phyloP scores from a whole-genome alignment of 768 basidiomycete genomes.

The Auricularia sp. region DNA sequence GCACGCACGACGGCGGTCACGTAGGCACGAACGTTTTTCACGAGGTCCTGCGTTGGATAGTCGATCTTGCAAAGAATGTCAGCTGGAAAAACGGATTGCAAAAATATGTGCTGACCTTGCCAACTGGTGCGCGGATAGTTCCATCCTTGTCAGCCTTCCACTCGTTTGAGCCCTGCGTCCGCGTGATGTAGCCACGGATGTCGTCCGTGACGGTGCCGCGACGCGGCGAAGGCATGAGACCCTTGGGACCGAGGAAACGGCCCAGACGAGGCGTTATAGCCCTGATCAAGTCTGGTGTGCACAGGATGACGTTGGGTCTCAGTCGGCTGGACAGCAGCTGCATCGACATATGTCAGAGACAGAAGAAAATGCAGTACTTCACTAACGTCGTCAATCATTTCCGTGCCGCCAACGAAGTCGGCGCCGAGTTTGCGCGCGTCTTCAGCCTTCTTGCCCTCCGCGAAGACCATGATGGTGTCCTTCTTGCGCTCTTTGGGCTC shows the following conservation, averaged over 20 bases:
- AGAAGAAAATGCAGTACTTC: too few species aligned
- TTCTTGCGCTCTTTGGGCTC: constrained; percentile 64
- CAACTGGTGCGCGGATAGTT: constrained; percentile 74
- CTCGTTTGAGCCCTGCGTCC: constrained; percentile 72
- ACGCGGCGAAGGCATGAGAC: constrained; percentile 91
- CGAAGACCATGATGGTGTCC: constrained; percentile 86
- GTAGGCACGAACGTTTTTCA: constrained; percentile 71
- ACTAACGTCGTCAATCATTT: constrained; percentile 78
- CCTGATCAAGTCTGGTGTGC: constrained; percentile 68
- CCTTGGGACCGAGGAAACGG: constrained; percentile 73
- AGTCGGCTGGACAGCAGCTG: constrained; percentile 69
- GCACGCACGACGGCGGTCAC: constrained; percentile 62
- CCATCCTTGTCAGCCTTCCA: constrained; percentile 90
- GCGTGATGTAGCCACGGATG: constrained; percentile 68
- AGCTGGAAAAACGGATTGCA: not conserved
- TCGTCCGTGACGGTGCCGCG: constrained; percentile 92
- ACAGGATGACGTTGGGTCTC: constrained; percentile 75
- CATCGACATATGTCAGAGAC: not conserved
- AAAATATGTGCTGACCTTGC: constrained; percentile 40
- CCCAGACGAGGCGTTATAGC: constrained; percentile 73
- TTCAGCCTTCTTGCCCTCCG: constrained; percentile 72
- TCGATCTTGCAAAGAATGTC: constrained; percentile 40
- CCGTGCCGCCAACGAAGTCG: constrained; percentile 80
- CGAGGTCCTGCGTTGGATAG: constrained; percentile 66
- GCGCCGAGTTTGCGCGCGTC: constrained; percentile 84